Base-by-base conservation (phyloP, 2,329 filamentous ascomycete genomes). In the Fusarium sp. region DNA sequence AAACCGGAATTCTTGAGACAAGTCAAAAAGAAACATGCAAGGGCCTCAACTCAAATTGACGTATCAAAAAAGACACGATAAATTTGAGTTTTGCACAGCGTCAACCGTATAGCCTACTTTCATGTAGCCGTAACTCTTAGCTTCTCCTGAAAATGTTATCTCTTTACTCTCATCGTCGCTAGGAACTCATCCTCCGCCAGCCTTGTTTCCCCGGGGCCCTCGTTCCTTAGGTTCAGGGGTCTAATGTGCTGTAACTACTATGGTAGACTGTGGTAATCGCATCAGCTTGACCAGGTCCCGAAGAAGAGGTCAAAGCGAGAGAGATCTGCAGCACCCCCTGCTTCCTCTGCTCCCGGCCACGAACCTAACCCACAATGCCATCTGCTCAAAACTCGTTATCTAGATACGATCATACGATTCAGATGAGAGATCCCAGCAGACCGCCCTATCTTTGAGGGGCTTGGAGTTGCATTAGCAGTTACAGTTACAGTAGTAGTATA, bases 241-340 rank as follows among this genome's bases (percentile, higher is more conserved):
- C 53, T 35, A 35, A n/a, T 18, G 20, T 41, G 15, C 39, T 41
- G 18, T 15, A 33, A 36, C 41, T 29, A 38, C 31, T 22, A 33
- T 25, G 12, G 27, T 35, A 52, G 55, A 35, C 20, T 38, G 36
- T 47, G 29, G 57, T 42, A 61, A 60, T 65, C 35, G 47, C 50
- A 47, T 33, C 27, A 44, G 18, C 36, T 25, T 35, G 27, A 20
- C 35, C 15, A 22, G 57, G 53, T 25, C 18, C 25, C 33, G 22
- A 27, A 33, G 22, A 42, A 60, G 50, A 44, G 64, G 55, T 63
- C 54, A 65, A 62, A 62, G 70, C 67, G 55, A 53, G 59, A 73
- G 64, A 53, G 70, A 74, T 74, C 72, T 69, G 62, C 72, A 54
- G 62, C 35, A 60, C 27, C 18, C 58, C 62, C 56, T 54, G 55